Evolutionary conservation across 2,329 filamentous ascomycete species (phyloP), one percentile per base, ranked within the genome.

Genomic region (Apiospora phragmitis): DNA sequence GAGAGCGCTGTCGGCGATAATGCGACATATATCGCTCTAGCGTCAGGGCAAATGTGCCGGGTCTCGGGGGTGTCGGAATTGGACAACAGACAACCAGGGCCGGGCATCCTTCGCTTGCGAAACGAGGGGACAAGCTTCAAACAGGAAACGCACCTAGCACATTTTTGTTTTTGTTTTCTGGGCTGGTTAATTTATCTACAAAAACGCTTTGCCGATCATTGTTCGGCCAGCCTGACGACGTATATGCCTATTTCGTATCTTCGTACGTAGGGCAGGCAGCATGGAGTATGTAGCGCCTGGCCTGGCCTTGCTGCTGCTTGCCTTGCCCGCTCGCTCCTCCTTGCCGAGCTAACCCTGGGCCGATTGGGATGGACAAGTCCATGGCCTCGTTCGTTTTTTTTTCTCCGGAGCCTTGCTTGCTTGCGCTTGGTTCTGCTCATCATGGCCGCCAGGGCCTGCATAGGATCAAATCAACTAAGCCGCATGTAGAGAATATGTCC

Each of bases 401-500:
- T 62, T 62, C 32, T 38, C 55, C 29, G 55, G 55, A 4, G 55
- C 51, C 51, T 59, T 59, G 35, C 51, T 21, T 35, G 55, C 55
- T 35, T 62, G 29, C 38, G n/a, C 49, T 55, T 55, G n/a, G 32
- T 66, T 24, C n/a, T 42, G 65, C 65, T 67, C 42, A 45, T 45
- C 65, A 42, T 67, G 41, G 65, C 65, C 65, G 38, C 38, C 41
- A 59, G 51, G 29, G 51, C 51, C 29, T 59, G 51, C 51, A 59
- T 59, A 59, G 51, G 7, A 16, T 59, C 51, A 35, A 35, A 21
- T 32, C 35, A 16, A 69, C 75, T 81, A 81, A 76, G 71, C 80
- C 78, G 67, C 70, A 81, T 83, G 74, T 49, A 81, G 81, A 75
- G 78, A 77, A 73, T 74, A 74, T 71, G 77, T 76, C 81, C 81